Conservation (phyloP, 805 yeast species). For the Lachancea meyersii region DNA sequence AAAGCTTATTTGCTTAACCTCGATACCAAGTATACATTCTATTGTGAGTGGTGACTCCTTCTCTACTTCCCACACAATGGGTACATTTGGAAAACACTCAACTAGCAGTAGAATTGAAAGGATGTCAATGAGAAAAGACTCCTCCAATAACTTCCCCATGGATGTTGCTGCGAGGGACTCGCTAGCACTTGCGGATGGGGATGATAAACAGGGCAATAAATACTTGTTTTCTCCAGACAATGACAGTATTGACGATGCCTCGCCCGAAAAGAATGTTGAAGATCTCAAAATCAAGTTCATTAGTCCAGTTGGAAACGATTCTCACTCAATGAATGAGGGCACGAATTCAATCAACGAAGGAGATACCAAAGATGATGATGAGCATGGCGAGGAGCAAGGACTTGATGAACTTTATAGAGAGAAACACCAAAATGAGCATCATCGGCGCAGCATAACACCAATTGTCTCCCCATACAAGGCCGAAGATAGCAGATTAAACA, state of each 20-base stretch:
- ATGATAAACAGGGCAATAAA: constrained; percentile 14
- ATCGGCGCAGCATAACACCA: constrained; percentile 8
- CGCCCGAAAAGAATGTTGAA: constrained; percentile 31
- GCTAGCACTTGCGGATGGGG: constrained; percentile 1
- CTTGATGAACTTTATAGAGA: constrained; percentile 1
- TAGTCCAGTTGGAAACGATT: constrained; percentile 12
- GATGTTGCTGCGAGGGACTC: neutral
- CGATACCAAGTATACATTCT: constrained; percentile 29
- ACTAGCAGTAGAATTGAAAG: neutral
- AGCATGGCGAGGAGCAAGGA: constrained; percentile 3
- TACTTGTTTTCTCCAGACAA: constrained; percentile 28
- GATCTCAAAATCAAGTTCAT: constrained; percentile 27
- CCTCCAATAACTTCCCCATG: neutral
- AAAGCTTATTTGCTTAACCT: constrained; percentile 14
- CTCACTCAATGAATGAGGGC: constrained; percentile 8
- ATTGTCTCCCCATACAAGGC: constrained; percentile 3
- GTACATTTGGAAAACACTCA: constrained; percentile 7
- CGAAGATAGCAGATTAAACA: constrained; percentile 25
- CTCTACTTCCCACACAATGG: constrained; percentile 13
- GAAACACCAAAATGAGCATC: constrained; percentile 6
- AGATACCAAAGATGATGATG: constrained; percentile 6
- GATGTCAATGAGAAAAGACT: neutral
- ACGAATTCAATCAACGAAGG: constrained; percentile 6
- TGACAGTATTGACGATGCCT: constrained; percentile 24
- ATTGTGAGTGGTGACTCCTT: constrained; percentile 21